Conservation (phyloP, 768 basidiomycete genomes). For the Pulveroboletus ravenelii region DNA sequence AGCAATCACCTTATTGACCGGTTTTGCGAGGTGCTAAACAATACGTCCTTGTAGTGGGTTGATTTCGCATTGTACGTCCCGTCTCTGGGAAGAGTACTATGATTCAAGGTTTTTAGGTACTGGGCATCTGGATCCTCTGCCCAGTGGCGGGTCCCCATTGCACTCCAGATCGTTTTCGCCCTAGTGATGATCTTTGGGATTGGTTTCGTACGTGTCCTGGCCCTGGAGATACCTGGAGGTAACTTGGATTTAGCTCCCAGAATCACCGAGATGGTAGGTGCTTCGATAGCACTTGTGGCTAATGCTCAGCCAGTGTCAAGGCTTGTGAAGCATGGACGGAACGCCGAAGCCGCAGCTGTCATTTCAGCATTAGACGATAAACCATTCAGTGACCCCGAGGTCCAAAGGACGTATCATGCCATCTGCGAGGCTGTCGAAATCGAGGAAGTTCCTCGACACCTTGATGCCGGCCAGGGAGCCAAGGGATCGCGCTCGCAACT, state of each 20-base stretch:
- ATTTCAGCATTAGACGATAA: slow-evolving; percentile 59
- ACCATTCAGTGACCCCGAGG: slow-evolving; percentile 40
- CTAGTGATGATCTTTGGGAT: slow-evolving; percentile 46
- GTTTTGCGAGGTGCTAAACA: slow-evolving; percentile 1
- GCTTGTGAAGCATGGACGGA: slow-evolving; percentile 52
- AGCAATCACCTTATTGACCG: background rate
- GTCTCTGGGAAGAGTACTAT: background rate
- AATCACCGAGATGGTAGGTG: slow-evolving; percentile 53
- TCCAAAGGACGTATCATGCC: slow-evolving; percentile 49
- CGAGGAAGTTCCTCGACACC: slow-evolving; percentile 27
- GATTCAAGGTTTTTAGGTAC: slow-evolving; percentile 34
- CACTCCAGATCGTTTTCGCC: slow-evolving; percentile 54
- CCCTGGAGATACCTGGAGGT: background rate
- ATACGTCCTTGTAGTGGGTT: slow-evolving; percentile 43
- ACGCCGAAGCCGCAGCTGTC: slow-evolving; percentile 54
- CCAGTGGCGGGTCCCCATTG: slow-evolving; percentile 62
- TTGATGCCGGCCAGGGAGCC: background rate
- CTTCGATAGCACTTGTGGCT: background rate
- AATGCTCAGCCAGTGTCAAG: slow-evolving; percentile 23
- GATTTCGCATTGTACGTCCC: slow-evolving; percentile 53
- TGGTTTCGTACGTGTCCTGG: slow-evolving; percentile 39
- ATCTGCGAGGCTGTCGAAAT: slow-evolving; percentile 50
- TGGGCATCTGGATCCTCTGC: slow-evolving; percentile 48
- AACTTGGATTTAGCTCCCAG: slow-evolving; percentile 41
- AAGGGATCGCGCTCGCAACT: slow-evolving; percentile 29